Base-by-base conservation (phyloP, 345 rosid species). In the Euphorbia peplus region DNA sequence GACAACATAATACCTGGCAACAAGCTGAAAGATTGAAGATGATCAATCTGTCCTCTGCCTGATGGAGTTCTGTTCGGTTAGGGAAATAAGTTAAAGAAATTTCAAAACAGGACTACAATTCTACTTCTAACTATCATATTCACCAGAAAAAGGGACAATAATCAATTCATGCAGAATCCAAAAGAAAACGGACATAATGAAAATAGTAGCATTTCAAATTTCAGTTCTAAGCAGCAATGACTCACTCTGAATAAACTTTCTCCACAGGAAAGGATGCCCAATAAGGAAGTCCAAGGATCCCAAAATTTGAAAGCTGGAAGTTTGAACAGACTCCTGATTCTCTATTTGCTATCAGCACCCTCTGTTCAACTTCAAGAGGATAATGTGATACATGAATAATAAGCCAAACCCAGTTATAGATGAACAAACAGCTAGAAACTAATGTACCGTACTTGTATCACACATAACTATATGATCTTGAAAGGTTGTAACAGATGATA, bases 251-350 rank as follows among this genome's bases (percentile, higher is more conserved):
- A 71, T 81, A 86, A 76, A 86, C 82, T 73, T 81, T 87, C 79
- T 91, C 99, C 66, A 91, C 67, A 54, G 85, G 90, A 73, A 64
- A 74, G 66, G 81, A 61, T 63, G 83, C 56, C 99, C 99, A 90
- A 72, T 90, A 95, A 32, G 99, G 96, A 60, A 95, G 80, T 72
- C 98, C 97, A 74, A 95, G 92, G 64, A 81, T 70, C 71, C 87
- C 87, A 66, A 86, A 83, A 73, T 91, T 91, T 42, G 95, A 87
- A 69, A 91, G 83, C 72, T 78, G 79, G 68, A 88, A 69, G 69
- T 75, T 83, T 71, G 93, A 90, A 78, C 72, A 59, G 58, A 79
- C 80, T 73, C 92, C 83, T 63, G 96, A 82, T 63, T 86, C 86
- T 77, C 77, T 76, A 72, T 76, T 61, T 51, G 88, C 72, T 81